Percentiles rank a stretch among this genome's conserved stretches.
phyloP scores from a whole-genome alignment of 768 basidiomycete genomes.

The Chalciporus pseudorubinellus region DNA sequence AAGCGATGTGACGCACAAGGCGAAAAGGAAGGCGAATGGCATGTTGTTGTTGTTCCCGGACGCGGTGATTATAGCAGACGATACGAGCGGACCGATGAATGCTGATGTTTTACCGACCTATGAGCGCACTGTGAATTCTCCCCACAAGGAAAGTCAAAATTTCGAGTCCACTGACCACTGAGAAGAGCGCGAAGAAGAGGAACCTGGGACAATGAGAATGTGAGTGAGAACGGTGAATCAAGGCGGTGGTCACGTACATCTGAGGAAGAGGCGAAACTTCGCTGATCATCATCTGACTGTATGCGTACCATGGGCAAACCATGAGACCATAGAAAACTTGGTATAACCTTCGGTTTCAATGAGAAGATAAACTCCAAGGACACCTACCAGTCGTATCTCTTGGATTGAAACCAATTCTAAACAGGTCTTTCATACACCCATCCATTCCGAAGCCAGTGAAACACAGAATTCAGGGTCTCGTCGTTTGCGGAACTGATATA shows the following conservation, averaged over 20 bases:
- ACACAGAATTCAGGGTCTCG: too few species aligned
- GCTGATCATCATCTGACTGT: slow-evolving; percentile 81
- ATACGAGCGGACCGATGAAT: slow-evolving; percentile 74
- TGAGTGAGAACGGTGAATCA: neutral
- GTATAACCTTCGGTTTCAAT: slow-evolving; percentile 47
- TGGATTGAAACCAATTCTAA: slow-evolving; percentile 56
- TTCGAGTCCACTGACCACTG: slow-evolving; percentile 45
- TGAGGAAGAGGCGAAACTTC: slow-evolving; percentile 72
- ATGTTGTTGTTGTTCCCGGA: slow-evolving; percentile 69
- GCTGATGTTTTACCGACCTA: slow-evolving; percentile 74
- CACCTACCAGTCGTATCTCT: neutral
- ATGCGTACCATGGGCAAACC: slow-evolving; percentile 80
- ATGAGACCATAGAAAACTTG: slow-evolving; percentile 69
- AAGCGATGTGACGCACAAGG: slow-evolving; percentile 45
- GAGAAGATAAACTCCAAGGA: neutral
- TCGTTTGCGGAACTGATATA: too few species aligned
- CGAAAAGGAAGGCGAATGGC: slow-evolving; percentile 74
- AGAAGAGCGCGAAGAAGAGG: slow-evolving; percentile 73
- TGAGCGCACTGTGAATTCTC: neutral
- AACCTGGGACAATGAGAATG: slow-evolving; percentile 40
- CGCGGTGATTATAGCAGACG: slow-evolving; percentile 69
- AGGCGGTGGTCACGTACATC: slow-evolving; percentile 44
- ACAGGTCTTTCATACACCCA: too few species aligned
- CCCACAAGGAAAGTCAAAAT: neutral
- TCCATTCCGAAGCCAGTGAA: too few species aligned